Evolutionary conservation across 148 eudicot genomes (phyloP), one percentile per base, ranked within the genome.

Genomic region (Persicaria tinctoria): DNA sequence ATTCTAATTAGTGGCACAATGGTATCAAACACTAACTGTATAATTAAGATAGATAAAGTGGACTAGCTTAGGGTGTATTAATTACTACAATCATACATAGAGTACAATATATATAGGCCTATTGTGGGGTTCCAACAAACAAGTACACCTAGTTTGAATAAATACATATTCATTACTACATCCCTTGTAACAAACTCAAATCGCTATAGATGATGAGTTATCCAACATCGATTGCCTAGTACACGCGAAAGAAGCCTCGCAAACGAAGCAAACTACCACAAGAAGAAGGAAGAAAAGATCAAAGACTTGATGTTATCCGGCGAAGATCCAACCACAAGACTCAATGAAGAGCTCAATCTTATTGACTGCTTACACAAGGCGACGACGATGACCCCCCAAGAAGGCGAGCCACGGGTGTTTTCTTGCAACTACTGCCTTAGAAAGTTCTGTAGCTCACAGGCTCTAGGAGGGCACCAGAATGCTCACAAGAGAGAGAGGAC

Each of bases 381-480:
- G 18, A 17, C 74, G 18, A 8, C 74, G 3, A 23, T 45, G 4
- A 44, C 73, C 8, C 73, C 50, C 11, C 54, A 45, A 62, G 8
- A 41, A n/a, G 7, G 45, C 63, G 76, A 74, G 49, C 48, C 49
- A 11, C 69, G 77, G 23, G 70, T 75, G 9, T 77, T 70, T 16
- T 17, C 75, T 1, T 78, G 80, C 76, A 73, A 56, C 71, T 55
- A 54, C 18, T 78, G 80, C 76, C 70, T 23, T 5, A 72, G 68
- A 13, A 73, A 53, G 13, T 80, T 73, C 73, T 38, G 16, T 55
- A 64, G 76, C 74, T 76, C 76, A 56, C 79, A 80, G 49, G 82
- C 82, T 18, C 68, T 80, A 51, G 79, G 76, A 66, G 82, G 82
- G 50, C 82, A 80, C 76, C 82, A 80, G 56, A 80, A 76, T 44